Conservation (phyloP, 139 green algal genomes). For the Chlorella sp. region DNA sequence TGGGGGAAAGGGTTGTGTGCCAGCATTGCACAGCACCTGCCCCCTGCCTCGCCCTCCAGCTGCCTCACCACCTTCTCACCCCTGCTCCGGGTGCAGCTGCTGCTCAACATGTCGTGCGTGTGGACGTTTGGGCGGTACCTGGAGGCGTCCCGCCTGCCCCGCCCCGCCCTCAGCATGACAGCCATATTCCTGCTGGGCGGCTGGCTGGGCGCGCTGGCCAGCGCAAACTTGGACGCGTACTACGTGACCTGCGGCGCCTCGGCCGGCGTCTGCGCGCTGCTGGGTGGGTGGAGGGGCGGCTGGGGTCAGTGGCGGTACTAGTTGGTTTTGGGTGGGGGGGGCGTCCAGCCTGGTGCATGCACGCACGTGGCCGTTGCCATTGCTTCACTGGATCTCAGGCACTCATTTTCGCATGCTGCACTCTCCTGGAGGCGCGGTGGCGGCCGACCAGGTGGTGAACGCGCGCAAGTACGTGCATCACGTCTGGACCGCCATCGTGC, state of each 20-base stretch:
- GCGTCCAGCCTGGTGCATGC: no score
- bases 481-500: constrained; percentile 19
- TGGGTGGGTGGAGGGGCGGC: constrained; percentile 44
- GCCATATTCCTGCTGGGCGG: constrained; percentile 49
- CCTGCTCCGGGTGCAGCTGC: not conserved
- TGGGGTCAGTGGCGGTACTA: no score
- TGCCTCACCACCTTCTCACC: no score
- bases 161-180: constrained; percentile 23
- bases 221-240: constrained; percentile 52
- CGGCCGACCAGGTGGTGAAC: constrained; percentile 47
- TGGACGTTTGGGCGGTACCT: constrained; percentile 60
- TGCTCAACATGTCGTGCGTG: constrained; percentile 39
- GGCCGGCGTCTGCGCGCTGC: constrained; percentile 46
- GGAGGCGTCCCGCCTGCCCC: constrained; percentile 16
- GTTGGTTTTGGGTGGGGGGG: no score
- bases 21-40: not conserved
- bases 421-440: constrained; percentile 30
- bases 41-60: not conserved
- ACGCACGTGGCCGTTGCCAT: no score
- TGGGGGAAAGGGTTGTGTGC: not conserved
- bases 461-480: constrained; percentile 16
- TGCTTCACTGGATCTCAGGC: not conserved
- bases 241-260: constrained; percentile 48
- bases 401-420: not conserved
- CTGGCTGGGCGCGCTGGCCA: constrained; percentile 43